Evolutionary conservation across 1,139 yeast genomes (phyloP), one percentile per base, ranked within the genome.

Genomic region (Yamadazyma atmosphaerica): DNA sequence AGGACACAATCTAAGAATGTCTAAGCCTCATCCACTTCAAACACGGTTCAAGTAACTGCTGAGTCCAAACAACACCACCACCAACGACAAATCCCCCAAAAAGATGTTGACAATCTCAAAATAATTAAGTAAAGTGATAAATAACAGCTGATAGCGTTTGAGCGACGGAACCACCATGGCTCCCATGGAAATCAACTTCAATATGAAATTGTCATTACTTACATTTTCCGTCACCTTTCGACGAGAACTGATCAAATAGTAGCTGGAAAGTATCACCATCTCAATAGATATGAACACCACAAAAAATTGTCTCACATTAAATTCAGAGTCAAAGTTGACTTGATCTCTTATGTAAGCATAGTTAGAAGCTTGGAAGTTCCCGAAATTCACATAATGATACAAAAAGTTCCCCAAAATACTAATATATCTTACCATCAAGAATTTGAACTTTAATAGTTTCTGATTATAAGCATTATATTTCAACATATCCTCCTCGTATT

Each of bases 11-110:
- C n/a, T n/a, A n/a, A n/a, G n/a, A n/a, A n/a, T n/a, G n/a, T n/a
- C n/a, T n/a, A n/a, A n/a, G n/a, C n/a, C n/a, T n/a, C n/a, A n/a
- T n/a, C 16, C 15, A 27, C 17, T n/a, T n/a, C n/a, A n/a, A n/a
- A n/a, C n/a, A n/a, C n/a, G n/a, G n/a, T 21, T 9, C 22, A 32
- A 26, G 33, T 24, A 18, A 49, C 74, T 70, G 14, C 58, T 43
- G 23, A 71, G 43, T 1, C 76, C 77, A 47, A 70, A 70, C 36
- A 69, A 52, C 13, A 72, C 62, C 25, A 68, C 61, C 21, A 69
- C 58, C 28, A 71, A 56, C 18, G 68, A 58, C 29, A 71, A 39
- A 47, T 71, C 77, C 9, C 68, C 68, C 24, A 68, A 36, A 22
- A 72, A 43, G 51, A 71, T 68, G 22, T 65, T 58, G 15, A 68